Evolutionary conservation across 2,329 filamentous ascomycete genomes (phyloP).

Genomic region (Sporothrix pallida): DNA sequence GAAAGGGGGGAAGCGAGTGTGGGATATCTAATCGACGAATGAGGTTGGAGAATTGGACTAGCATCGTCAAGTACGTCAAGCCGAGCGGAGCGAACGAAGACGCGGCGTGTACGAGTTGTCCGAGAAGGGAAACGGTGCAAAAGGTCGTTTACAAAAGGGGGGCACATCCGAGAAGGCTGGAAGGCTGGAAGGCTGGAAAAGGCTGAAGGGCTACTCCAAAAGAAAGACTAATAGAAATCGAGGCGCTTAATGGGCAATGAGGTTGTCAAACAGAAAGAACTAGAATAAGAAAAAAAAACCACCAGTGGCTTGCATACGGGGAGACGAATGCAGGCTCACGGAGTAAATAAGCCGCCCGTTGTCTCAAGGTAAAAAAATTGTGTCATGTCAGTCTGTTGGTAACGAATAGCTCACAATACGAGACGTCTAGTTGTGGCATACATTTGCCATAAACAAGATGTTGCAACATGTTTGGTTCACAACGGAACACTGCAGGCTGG

Average conservation of each 20-base stretch:
- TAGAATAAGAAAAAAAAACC: neutral
- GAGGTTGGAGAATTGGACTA: neutral
- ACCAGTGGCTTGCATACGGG: neutral
- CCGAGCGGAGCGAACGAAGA: neutral
- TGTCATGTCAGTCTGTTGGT: neutral
- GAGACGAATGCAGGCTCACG: neutral
- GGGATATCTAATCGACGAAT: slow-evolving; percentile 6
- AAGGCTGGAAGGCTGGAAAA: slow-evolving; percentile 10
- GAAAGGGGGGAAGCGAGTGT: neutral
- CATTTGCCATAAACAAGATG: neutral
- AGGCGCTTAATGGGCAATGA: neutral
- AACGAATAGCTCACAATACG: neutral
- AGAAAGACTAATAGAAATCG: neutral
- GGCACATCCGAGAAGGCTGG: neutral
- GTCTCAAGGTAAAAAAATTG: neutral
- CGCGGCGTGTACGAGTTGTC: neutral
- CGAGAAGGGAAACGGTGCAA: neutral
- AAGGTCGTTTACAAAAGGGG: neutral
- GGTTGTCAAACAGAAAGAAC: too few species aligned
- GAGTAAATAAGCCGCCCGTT: slow-evolving; percentile 5
- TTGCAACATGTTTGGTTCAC: neutral
- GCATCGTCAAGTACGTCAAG: slow-evolving; percentile 3
- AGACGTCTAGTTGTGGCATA: neutral
- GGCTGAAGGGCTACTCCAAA: neutral
- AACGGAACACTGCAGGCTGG: neutral